phyloP scores from a whole-genome alignment of 345 rosid genomes.

The Syzygium aromaticum region DNA sequence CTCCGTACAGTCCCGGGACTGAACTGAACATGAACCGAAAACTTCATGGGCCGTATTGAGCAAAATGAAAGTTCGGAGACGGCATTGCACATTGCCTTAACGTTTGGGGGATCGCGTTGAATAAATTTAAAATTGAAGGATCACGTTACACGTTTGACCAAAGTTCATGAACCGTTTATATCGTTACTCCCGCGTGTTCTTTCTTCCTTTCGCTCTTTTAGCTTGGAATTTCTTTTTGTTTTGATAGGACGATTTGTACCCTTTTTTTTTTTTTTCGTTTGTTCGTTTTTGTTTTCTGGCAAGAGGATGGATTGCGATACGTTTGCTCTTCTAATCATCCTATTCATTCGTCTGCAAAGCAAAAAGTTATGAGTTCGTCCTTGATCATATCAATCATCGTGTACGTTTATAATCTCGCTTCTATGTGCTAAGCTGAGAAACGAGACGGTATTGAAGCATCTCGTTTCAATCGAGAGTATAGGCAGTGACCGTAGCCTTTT shows the following conservation, averaged over 20 bases:
- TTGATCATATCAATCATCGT: not conserved
- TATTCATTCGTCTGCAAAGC: fast-evolving
- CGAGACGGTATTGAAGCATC: fast-evolving
- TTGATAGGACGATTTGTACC: not conserved
- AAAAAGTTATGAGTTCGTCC: not conserved
- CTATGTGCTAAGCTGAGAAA: not conserved
- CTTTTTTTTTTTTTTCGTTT: too few relatives aligned
- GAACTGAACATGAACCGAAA: fast-evolving
- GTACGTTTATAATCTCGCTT: not conserved
- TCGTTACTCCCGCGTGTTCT: too few relatives aligned
- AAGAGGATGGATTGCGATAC: not conserved
- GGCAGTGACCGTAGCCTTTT: not conserved
- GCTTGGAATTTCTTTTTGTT: too few relatives aligned
- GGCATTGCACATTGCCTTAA: too few relatives aligned
- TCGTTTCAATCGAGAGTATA: not conserved
- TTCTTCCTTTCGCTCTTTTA: too few relatives aligned
- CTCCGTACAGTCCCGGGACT: fast-evolving
- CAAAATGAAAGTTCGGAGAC: fast-evolving
- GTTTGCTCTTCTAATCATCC: not conserved
- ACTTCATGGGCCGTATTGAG: too few relatives aligned
- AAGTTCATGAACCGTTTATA: too few relatives aligned
- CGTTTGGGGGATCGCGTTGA: too few relatives aligned
- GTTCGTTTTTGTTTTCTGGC: too few relatives aligned
- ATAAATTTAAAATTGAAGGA: too few relatives aligned
- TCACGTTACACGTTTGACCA: too few relatives aligned